These are phyloP conservation scores for Isatis lusitanica DNA, from an alignment of 441 rosid genomes.

Conservation along the genomic window DNA sequence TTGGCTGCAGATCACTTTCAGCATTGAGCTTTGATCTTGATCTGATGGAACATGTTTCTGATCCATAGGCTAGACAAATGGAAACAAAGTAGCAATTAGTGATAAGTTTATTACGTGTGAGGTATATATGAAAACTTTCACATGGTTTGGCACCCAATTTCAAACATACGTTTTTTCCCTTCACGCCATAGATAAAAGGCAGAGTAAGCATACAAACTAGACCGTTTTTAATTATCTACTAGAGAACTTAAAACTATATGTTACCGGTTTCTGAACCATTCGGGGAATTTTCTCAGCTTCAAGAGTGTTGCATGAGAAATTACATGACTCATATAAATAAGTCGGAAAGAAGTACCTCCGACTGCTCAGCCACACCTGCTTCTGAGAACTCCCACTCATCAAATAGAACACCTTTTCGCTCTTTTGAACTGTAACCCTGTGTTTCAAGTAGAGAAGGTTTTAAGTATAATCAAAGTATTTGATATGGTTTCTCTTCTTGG, in stretches of 20 bases:
- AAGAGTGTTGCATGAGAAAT: conserved; percentile 7
- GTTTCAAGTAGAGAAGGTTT: conserved; percentile 13
- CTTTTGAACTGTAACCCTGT: conserved; percentile 91
- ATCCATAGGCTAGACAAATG: conserved; percentile 55
- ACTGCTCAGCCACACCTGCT: conserved; percentile 55
- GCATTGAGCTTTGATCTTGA: conserved; percentile 97
- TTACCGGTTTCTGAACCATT: background rate
- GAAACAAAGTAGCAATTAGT: conserved; percentile 13
- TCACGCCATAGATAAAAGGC: background rate
- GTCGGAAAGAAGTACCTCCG: conserved; percentile 61
- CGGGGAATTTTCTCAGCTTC: background rate
- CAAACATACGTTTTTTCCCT: background rate
- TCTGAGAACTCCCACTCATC: conserved; percentile 97
- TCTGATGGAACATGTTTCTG: conserved; percentile 73
- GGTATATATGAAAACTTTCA: background rate
- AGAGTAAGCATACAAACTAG: background rate
- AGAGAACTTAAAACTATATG: background rate
- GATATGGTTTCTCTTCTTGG: background rate
- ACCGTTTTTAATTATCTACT: background rate
- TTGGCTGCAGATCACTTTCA: conserved; percentile 95
- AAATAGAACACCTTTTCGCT: conserved; percentile 66
- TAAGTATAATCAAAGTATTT: background rate
- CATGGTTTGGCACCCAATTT: background rate
- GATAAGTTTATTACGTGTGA: background rate
- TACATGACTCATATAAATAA: background rate